These are phyloP conservation scores for Corymbia maculata DNA, from an alignment of 345 rosid genomes.

Conservation along the genomic window DNA sequence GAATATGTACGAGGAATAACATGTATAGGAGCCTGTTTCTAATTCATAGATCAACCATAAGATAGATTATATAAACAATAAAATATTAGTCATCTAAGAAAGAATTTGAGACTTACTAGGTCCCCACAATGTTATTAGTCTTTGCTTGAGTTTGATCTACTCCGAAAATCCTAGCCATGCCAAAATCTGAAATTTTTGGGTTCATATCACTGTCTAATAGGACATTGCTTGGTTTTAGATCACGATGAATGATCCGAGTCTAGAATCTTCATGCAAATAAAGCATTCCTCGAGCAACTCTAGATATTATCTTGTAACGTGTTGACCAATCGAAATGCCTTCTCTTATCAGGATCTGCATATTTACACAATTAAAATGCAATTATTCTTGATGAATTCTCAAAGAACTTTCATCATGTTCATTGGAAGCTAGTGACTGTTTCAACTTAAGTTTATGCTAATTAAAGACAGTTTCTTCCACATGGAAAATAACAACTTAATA, in stretches of 20 bases:
- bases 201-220: slow-evolving; percentile 10
- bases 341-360: not conserved
- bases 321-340: slow-evolving; percentile 1
- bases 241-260: slow-evolving; percentile 14
- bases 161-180: slow-evolving; percentile 10
- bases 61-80: too few relatives aligned
- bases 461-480: too few relatives aligned
- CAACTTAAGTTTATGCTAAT: not conserved
- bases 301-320: slow-evolving; percentile 6
- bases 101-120: slow-evolving; percentile 6
- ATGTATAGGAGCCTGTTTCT: too few relatives aligned
- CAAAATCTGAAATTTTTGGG: slow-evolving; percentile 26
- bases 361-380: not conserved
- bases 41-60: too few relatives aligned
- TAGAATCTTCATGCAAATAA: slow-evolving; percentile 15
- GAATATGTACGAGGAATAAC: too few relatives aligned
- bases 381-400: not conserved
- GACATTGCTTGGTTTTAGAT: slow-evolving; percentile 19
- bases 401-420: not conserved
- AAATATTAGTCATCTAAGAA: not conserved
- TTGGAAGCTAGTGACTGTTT: slow-evolving; percentile 1
- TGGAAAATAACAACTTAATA: not conserved
- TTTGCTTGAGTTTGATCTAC: slow-evolving; percentile 4
- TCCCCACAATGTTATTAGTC: slow-evolving; percentile 9
- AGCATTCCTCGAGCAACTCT: slow-evolving; percentile 14